Percentiles rank a stretch among this genome's conserved stretches.
Evolutionary conservation across 108 stramenopile genomes (phyloP).

Genomic region (Nitzschia putrida): DNA sequence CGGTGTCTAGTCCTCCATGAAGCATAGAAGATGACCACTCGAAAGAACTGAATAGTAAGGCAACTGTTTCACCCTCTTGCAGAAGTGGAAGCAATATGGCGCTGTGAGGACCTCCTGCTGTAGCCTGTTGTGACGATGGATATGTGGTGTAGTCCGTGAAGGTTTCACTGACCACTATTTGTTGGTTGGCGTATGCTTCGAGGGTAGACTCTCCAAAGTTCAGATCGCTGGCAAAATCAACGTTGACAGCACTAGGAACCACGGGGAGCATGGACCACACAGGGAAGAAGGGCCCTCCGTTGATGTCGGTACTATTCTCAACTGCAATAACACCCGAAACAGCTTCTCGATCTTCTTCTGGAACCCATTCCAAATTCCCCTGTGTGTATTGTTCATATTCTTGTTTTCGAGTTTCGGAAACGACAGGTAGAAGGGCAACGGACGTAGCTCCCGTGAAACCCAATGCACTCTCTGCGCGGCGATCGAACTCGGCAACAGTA

Average conservation of each 20-base stretch:
- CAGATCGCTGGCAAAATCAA: slow-evolving; percentile 6
- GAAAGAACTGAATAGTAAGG: neutral
- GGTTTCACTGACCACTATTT: neutral
- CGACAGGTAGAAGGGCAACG: neutral
- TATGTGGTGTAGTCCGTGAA: neutral
- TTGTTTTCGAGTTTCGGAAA: neutral
- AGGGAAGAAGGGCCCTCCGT: slow-evolving; percentile 18
- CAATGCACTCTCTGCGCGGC: neutral
- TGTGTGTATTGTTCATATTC: slow-evolving; percentile 2
- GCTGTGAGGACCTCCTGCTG: neutral
- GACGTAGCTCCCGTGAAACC: neutral
- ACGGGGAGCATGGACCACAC: slow-evolving; percentile 6
- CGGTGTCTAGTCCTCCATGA: neutral
- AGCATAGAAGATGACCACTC: neutral
- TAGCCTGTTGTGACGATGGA: neutral
- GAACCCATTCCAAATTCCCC: slow-evolving; percentile 7
- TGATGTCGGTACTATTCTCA: neutral
- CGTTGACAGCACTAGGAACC: neutral
- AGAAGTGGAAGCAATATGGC: slow-evolving; percentile 3
- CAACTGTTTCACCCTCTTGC: slow-evolving; percentile 5
- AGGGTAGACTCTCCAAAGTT: neutral
- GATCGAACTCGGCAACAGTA: slow-evolving; percentile 2
- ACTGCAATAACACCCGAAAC: neutral
- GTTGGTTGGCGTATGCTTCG: slow-evolving; percentile 9
- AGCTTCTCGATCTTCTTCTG: neutral